Conservation (phyloP, 179 eudicot species). For the Silene coronaria region DNA sequence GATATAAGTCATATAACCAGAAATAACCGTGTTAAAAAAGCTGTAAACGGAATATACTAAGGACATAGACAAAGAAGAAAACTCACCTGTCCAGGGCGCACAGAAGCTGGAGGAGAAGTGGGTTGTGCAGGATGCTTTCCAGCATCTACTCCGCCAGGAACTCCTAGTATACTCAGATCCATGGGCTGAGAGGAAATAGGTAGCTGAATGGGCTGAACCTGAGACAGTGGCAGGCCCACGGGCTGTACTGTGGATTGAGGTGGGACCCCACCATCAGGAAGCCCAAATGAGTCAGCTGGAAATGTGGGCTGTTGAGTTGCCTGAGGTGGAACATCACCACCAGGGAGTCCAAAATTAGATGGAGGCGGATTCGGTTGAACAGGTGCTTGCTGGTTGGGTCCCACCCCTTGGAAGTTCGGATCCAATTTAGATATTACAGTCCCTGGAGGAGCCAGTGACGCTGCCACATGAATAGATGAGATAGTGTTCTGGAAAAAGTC, state of each 20-base stretch:
- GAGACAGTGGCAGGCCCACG: slow-evolving; percentile 35
- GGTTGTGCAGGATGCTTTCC: slow-evolving; percentile 55
- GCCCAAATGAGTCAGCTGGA: slow-evolving; percentile 53
- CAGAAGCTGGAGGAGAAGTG: slow-evolving; percentile 66
- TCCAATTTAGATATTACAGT: slow-evolving; percentile 62
- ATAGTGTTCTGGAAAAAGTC: slow-evolving; percentile 94
- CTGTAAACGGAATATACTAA: neutral
- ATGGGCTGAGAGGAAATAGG: slow-evolving; percentile 69
- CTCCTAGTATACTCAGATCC: slow-evolving; percentile 87
- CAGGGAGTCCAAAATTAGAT: slow-evolving; percentile 50
- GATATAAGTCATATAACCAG: no score
- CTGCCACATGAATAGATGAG: slow-evolving; percentile 80
- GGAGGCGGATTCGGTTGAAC: slow-evolving; percentile 37
- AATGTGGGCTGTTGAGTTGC: slow-evolving; percentile 38
- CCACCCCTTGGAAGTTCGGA: slow-evolving; percentile 54
- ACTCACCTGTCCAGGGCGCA: slow-evolving; percentile 91
- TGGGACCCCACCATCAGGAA: slow-evolving; percentile 91
- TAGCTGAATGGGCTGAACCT: slow-evolving; percentile 40
- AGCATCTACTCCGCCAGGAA: slow-evolving; percentile 48
- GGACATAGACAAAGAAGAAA: slow-evolving; percentile 12
- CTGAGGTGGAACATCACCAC: slow-evolving; percentile 72
- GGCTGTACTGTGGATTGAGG: slow-evolving; percentile 56
- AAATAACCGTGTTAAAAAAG: neutral
- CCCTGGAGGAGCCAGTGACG: slow-evolving; percentile 82
- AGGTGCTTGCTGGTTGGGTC: slow-evolving; percentile 35